Evolutionary conservation across 2,329 filamentous ascomycete species (phyloP).

Genomic region (Elsinoe australis): DNA sequence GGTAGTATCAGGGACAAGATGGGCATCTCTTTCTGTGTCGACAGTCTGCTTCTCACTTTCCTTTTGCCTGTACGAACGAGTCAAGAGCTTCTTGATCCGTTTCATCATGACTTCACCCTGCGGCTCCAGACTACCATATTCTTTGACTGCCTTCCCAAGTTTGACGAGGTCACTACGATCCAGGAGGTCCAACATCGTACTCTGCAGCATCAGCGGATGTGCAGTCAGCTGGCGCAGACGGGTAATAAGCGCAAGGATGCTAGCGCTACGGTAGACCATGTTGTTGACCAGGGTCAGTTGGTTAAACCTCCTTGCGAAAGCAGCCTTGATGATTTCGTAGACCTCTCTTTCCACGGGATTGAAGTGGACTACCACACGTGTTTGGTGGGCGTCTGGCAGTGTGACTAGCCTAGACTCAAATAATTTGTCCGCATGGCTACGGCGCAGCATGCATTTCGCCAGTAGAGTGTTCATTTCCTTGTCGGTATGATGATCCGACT

Average conservation of each 20-base stretch:
- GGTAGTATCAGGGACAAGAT: no score
- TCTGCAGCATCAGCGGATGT: constrained; percentile 44
- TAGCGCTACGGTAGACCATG: constrained; percentile 31
- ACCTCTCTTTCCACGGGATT: constrained; percentile 46
- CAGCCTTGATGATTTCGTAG: constrained; percentile 45
- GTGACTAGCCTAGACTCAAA: constrained; percentile 48
- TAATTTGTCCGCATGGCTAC: constrained; percentile 48
- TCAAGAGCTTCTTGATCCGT: neutral
- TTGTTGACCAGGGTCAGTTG: constrained; percentile 22
- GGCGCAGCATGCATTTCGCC: constrained; percentile 45
- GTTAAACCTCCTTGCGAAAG: constrained; percentile 40
- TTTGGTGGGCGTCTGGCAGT: constrained; percentile 44
- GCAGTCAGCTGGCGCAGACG: constrained; percentile 46
- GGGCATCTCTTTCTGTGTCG: no score
- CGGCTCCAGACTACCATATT: neutral
- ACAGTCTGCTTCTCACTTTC: no score
- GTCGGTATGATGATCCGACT: neutral
- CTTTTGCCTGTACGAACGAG: neutral
- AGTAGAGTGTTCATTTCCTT: constrained; percentile 21
- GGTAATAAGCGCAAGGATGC: constrained; percentile 42
- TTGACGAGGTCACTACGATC: constrained; percentile 36
- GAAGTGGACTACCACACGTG: constrained; percentile 41
- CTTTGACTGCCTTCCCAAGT: neutral
- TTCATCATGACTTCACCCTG: neutral
- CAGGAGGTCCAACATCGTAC: constrained; percentile 39